These are phyloP conservation scores for Chaetomiaceae sp. DNA, from an alignment of 2,329 filamentous ascomycete genomes.

Conservation along the genomic window DNA sequence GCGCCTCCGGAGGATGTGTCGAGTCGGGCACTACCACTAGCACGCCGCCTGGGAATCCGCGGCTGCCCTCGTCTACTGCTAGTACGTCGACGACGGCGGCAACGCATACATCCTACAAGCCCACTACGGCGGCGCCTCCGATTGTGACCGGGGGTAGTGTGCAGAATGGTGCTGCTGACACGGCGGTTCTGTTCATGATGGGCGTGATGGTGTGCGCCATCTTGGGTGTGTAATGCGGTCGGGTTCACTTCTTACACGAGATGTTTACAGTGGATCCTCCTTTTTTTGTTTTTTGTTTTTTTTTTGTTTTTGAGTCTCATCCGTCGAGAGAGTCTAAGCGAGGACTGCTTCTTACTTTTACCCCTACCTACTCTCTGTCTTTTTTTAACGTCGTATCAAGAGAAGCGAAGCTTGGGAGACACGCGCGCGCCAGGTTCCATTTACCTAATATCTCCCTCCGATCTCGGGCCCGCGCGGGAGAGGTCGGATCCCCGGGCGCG, in stretches of 20 bases:
- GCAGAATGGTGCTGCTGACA: background rate
- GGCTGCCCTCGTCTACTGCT: background rate
- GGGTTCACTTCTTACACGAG: background rate
- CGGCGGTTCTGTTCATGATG: background rate
- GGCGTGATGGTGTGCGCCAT: background rate
- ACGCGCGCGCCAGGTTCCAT: background rate
- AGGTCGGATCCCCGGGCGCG: background rate
- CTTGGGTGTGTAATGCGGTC: background rate
- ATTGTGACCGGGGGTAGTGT: constrained; percentile 2
- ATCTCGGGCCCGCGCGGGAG: constrained; percentile 8
- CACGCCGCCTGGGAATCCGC: background rate
- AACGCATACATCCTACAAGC: background rate
- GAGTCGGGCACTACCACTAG: background rate
- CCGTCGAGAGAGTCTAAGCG: background rate
- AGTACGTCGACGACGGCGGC: background rate
- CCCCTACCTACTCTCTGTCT: background rate
- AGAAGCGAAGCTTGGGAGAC: background rate
- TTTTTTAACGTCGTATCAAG: background rate
- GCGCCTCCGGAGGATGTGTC: background rate
- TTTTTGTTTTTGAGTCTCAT: background rate
- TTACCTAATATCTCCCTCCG: constrained; percentile 6
- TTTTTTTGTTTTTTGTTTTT: background rate
- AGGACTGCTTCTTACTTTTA: no score
- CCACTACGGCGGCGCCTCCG: constrained; percentile 5
- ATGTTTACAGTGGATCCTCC: background rate